A percentile compares a stretch with the other conserved stretches of the same genome.
phyloP scores from a whole-genome alignment of 495 filamentous ascomycete species.

The Penicillium soppii region DNA sequence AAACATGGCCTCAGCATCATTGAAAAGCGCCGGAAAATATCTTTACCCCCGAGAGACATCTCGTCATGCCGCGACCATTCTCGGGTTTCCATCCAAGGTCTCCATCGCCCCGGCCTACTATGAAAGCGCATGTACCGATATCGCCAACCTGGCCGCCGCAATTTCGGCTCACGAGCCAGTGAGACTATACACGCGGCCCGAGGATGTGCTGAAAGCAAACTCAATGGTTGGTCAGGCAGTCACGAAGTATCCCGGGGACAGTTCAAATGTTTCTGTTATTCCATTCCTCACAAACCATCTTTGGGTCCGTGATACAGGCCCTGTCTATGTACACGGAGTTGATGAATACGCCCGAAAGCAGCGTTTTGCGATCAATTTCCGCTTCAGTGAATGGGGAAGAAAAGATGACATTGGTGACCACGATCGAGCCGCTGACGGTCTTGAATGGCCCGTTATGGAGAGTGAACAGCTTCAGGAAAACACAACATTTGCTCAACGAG shows the following conservation, averaged over 20 bases:
- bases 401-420: conserved; percentile 4
- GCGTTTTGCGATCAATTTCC: conserved; percentile 20
- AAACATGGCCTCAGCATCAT: conserved; percentile 2
- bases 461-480: conserved; percentile 13
- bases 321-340: conserved; percentile 14
- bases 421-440: conserved; percentile 1
- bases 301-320: conserved; percentile 25
- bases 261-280: conserved; percentile 7
- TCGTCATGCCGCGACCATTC: conserved; percentile 21
- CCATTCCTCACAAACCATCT: conserved; percentile 20
- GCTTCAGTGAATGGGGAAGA: conserved; percentile 24
- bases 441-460: conserved; percentile 10
- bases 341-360: not conserved
- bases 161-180: conserved; percentile 24
- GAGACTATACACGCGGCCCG: conserved; percentile 12
- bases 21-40: not conserved
- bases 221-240: conserved; percentile 5
- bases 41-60: conserved; percentile 12
- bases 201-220: conserved; percentile 12
- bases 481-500: conserved; percentile 9
- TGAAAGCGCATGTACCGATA: conserved; percentile 19
- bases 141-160: conserved; percentile 14
- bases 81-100: conserved; percentile 22
- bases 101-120: conserved; percentile 17
- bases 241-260: not conserved